Evolutionary conservation across 164 flowering plant species (phyloP).

Genomic region (Vitis amurensis): DNA sequence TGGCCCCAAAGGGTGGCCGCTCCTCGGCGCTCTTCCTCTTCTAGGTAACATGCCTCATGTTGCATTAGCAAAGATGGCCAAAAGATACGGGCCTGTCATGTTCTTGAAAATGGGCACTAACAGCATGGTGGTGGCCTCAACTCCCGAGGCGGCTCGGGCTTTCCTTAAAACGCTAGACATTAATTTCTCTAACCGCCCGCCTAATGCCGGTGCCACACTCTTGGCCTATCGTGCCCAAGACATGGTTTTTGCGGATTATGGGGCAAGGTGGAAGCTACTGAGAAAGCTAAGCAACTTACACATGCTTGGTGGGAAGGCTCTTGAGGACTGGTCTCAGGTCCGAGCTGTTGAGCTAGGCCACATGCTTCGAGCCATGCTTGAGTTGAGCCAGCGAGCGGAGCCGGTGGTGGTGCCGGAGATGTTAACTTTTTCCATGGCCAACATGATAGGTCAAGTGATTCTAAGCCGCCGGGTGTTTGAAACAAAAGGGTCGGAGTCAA

Average conservation of each 20-base stretch:
- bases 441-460: too few species aligned
- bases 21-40: constrained; percentile 35
- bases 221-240: constrained; percentile 31
- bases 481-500: neutral
- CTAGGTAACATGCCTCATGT: constrained; percentile 40
- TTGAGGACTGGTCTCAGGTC: constrained; percentile 33
- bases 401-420: constrained; percentile 20
- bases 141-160: constrained; percentile 33
- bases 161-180: constrained; percentile 33
- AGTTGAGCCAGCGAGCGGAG: too few species aligned
- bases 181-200: constrained; percentile 35
- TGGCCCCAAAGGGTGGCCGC: constrained; percentile 42
- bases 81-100: constrained; percentile 37
- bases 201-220: constrained; percentile 32
- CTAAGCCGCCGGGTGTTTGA: too few species aligned
- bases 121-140: constrained; percentile 39
- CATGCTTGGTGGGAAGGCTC: constrained; percentile 41
- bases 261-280: constrained; percentile 36
- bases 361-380: constrained; percentile 18
- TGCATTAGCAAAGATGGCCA: constrained; percentile 31
- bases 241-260: constrained; percentile 42
- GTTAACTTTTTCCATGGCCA: constrained; percentile 26
- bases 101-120: constrained; percentile 35
- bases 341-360: constrained; percentile 30
- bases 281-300: constrained; percentile 38